Percentiles rank a stretch among this genome's conserved stretches.
Conservation (phyloP, 768 basidiomycete species). For the Roridomyces roridus region DNA sequence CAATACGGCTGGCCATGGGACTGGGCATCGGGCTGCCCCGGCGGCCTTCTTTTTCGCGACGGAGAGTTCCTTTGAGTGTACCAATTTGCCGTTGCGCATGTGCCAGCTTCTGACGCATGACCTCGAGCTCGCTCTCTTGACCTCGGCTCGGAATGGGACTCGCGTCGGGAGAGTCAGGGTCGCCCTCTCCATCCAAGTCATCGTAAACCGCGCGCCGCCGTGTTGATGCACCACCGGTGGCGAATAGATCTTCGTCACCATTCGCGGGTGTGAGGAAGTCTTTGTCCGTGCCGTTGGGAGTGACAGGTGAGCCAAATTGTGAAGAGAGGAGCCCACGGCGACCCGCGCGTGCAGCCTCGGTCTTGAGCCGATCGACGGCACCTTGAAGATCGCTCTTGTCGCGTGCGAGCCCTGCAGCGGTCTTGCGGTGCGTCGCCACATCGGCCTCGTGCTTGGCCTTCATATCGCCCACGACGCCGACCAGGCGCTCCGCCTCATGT, state of each 20-base stretch:
- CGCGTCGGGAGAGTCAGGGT: conserved; percentile 65
- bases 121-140: conserved; percentile 68
- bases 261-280: conserved; percentile 67
- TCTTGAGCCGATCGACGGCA: conserved; percentile 76
- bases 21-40: conserved; percentile 58
- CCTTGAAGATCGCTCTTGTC: conserved; percentile 94
- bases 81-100: conserved; percentile 88
- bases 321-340: conserved; percentile 52
- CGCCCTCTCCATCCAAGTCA: conserved; percentile 48
- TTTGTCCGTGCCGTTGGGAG: conserved; percentile 58
- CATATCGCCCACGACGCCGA: conserved; percentile 68
- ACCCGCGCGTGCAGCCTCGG: conserved; percentile 70
- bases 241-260: conserved; percentile 73
- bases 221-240: conserved; percentile 65
- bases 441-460: conserved; percentile 95
- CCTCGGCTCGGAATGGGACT: conserved; percentile 45
- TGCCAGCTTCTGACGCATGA: conserved; percentile 78
- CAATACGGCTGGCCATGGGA: conserved; percentile 35
- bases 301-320: conserved; percentile 75
- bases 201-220: conserved; percentile 64
- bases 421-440: conserved; percentile 88
- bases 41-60: conserved; percentile 83
- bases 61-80: conserved; percentile 79
- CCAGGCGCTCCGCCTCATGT: conserved; percentile 80
- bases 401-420: conserved; percentile 84